Base-by-base conservation (phyloP, 106 monocot genomes). In the Iris macrosiphon region DNA sequence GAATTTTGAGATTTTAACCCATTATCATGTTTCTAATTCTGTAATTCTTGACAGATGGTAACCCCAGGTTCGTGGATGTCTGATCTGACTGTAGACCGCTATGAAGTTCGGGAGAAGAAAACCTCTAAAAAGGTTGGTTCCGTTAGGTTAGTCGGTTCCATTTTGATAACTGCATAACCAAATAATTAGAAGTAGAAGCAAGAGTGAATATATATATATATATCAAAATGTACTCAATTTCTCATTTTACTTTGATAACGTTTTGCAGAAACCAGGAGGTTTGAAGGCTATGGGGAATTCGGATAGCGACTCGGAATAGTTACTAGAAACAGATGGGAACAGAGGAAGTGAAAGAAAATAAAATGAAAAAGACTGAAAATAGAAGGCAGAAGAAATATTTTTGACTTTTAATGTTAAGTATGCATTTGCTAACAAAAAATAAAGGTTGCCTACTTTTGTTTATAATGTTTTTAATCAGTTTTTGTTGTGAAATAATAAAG, bases 101-200 rank as follows among this genome's bases (percentile, higher is more conserved):
- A 90, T 39, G 85, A 90, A 70, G 90, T 90, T 13, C 66, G 90
- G 25, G 90, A 90, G 62, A 89, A 84, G 73, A 90, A 90, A 49
- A 54, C 64, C 23, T 65, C 81, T 29, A 90, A 81, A 50, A 90
- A 85, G 90, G 90, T 81, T 16, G 21, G 48, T 34, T 4, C 39
- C 17, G 16, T 6, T 37, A 49, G 31, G 2, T 19, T 23, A 49
- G 18, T 38, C 9, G n/a, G 12, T 47, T 26, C 9, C 5, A 62
- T 7, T 31, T 30, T 28, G 31, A 16, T 16, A 0, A 3, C 37
- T 7, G 3, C 7, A 4, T 11, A 4, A 18, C 24, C 15, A 0
- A 12, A 19, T 12, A 48, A 29, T 10, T 63, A 4, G 8, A 29
- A 7, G 31, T 24, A 10, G 0, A 22, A 17, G 5, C n/a, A 28